Percentiles rank a stretch among this genome's conserved stretches.
phyloP scores from a whole-genome alignment of 768 basidiomycete species.

The Suillus placidus region DNA sequence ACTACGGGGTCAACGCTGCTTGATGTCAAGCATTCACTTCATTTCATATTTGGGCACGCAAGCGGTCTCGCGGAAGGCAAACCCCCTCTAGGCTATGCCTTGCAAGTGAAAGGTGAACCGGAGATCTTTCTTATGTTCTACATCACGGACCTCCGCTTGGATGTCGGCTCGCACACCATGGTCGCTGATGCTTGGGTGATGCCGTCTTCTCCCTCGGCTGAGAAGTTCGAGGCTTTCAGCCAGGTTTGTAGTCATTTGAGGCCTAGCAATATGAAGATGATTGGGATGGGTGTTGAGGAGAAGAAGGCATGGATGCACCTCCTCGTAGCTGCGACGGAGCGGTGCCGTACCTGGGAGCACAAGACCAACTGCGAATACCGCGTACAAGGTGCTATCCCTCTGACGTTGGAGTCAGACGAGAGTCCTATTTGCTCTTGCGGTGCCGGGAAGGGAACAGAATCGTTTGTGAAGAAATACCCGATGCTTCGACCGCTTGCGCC shows the following conservation, averaged over 20 bases:
- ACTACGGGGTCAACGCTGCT: constrained; percentile 21
- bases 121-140: constrained; percentile 47
- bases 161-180: constrained; percentile 51
- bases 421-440: constrained; percentile 58
- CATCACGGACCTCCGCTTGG: constrained; percentile 48
- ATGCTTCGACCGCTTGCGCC: constrained; percentile 36
- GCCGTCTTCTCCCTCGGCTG: constrained; percentile 31
- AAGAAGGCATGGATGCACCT: constrained; percentile 51
- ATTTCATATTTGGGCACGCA: constrained; percentile 28
- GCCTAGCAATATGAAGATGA: constrained; percentile 6
- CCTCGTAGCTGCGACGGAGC: constrained; percentile 52
- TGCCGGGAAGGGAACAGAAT: constrained; percentile 46
- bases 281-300: constrained; percentile 37
- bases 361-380: constrained; percentile 50
- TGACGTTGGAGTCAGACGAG: constrained; percentile 39
- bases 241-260: background rate
- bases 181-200: constrained; percentile 53
- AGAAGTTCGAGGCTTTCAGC: background rate
- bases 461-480: constrained; percentile 41
- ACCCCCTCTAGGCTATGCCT: constrained; percentile 21
- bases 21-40: constrained; percentile 37
- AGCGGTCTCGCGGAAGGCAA: constrained; percentile 26
- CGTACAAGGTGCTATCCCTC: constrained; percentile 38
- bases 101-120: constrained; percentile 16
- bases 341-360: constrained; percentile 58